Conservation (phyloP, 805 yeast genomes). For the Candida odintsovae region DNA sequence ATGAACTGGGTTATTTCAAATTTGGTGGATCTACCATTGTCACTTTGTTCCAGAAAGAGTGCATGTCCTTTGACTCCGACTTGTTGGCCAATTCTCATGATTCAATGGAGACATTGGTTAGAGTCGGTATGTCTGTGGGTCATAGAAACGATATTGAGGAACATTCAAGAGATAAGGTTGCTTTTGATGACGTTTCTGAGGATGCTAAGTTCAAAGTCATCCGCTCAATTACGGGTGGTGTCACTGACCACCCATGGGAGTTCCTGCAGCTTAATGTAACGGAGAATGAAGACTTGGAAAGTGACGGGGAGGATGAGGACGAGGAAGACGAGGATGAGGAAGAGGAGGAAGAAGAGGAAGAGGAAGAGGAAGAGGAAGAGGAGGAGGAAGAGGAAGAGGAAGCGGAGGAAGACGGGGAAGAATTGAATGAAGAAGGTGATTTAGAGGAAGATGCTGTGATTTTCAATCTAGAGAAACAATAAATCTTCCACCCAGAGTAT, state of each 20-base stretch:
- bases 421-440: too few relatives aligned
- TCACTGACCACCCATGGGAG: constrained; percentile 22
- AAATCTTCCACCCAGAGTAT: too few relatives aligned
- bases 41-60: constrained; percentile 48
- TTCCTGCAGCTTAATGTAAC: constrained; percentile 18
- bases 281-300: constrained; percentile 10
- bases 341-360: background rate
- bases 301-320: constrained; percentile 3
- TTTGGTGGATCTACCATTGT: constrained; percentile 93
- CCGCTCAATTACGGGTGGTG: constrained; percentile 55
- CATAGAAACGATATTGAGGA: constrained; percentile 52
- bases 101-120: constrained; percentile 73
- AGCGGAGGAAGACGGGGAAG: too few relatives aligned
- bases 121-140: constrained; percentile 91
- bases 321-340: constrained; percentile 1
- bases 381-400: too few relatives aligned
- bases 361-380: background rate
- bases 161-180: constrained; percentile 39
- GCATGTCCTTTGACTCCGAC: constrained; percentile 66
- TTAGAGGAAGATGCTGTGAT: too few relatives aligned
- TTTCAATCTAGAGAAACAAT: background rate
- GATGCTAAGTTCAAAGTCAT: constrained; percentile 45
- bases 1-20: constrained; percentile 89
- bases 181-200: constrained; percentile 40
- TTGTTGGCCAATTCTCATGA: constrained; percentile 58